Evolutionary conservation across 495 filamentous ascomycete genomes (phyloP).

Genomic region (Coniosporium apollinis): DNA sequence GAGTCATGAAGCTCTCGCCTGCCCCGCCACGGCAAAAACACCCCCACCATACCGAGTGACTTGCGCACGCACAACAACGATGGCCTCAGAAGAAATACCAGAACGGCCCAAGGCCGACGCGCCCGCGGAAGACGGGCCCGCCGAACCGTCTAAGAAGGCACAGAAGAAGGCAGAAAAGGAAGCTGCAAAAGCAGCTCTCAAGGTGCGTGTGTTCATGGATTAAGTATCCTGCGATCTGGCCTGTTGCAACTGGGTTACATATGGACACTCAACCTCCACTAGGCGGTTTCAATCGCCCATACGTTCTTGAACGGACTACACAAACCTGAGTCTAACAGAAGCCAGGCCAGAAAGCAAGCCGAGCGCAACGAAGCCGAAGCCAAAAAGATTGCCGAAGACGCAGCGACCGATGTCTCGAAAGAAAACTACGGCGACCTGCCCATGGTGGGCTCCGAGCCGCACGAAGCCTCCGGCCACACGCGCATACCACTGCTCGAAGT

Average conservation of each 20-base stretch:
- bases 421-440: constrained; percentile 28
- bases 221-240: background rate
- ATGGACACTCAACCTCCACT: background rate
- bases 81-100: constrained; percentile 7
- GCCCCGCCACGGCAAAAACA: no score
- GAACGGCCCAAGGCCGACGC: constrained; percentile 11
- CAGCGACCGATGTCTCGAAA: constrained; percentile 23
- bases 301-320: no score
- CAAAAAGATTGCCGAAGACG: constrained; percentile 20
- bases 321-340: background rate
- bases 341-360: constrained; percentile 20
- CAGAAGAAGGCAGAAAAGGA: constrained; percentile 53
- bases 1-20: no score
- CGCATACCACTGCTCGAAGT: constrained; percentile 15
- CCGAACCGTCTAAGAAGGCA: constrained; percentile 42
- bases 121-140: constrained; percentile 7
- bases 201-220: background rate
- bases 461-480: constrained; percentile 12
- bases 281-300: no score
- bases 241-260: background rate
- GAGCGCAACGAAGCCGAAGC: constrained; percentile 21
- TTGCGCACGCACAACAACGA: no score
- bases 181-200: constrained; percentile 38
- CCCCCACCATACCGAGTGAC: no score
- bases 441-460: constrained; percentile 17